Base-by-base conservation (phyloP, 2,329 filamentous ascomycete species). In the Epichloe uncinata region DNA sequence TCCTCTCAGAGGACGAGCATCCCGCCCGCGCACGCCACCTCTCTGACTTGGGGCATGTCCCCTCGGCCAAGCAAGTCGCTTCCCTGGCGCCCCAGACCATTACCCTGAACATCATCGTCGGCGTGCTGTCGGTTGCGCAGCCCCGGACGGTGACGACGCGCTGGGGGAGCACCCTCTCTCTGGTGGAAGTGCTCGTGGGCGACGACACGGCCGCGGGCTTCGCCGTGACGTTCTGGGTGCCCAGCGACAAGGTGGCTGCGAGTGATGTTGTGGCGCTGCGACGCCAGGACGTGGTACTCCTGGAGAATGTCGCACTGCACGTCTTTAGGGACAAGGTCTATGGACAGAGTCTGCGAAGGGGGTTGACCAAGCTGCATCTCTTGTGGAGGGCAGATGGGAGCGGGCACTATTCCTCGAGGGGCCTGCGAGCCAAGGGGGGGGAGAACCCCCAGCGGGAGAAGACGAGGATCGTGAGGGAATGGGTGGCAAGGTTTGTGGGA, bases 161-260 rank as follows among this genome's bases (percentile, higher is more conserved):
- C 38, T 82, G 77, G 69, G 78, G 78, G 82, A 66, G 68, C 11
- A 71, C 72, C 6, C 73, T 83, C 47, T 77, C 85, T 5, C 73
- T 95, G 3, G 70, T 91, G 40, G 88, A 95, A 64, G 65, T 93
- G 2, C 71, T 90, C 1, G 80, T 96, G 1, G 90, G 86, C 5
- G 91, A 97, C 63, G 86, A 95, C 47, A 95, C 89, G 0, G 79
- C 75, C 55, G 79, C 86, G 0, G 85, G 84, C 2, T 95, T 96
- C 66, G 79, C 75, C 30, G 73, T 96, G 50, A 90, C 85, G 3
- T 88, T 95, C 63, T 97, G 91, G 91, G 69, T 95, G 2, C 67
- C 74, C 4, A 56, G 55, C 3, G 55, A 70, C 58, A 40, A 63
- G 70, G 52, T 65, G 3, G 52, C 48, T 0, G 54, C 56, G 8